A percentile compares a stretch with the other conserved stretches of the same genome.
Evolutionary conservation across 1,284 basidiomycete species (phyloP).

Genomic region (Coniophora puteana): DNA sequence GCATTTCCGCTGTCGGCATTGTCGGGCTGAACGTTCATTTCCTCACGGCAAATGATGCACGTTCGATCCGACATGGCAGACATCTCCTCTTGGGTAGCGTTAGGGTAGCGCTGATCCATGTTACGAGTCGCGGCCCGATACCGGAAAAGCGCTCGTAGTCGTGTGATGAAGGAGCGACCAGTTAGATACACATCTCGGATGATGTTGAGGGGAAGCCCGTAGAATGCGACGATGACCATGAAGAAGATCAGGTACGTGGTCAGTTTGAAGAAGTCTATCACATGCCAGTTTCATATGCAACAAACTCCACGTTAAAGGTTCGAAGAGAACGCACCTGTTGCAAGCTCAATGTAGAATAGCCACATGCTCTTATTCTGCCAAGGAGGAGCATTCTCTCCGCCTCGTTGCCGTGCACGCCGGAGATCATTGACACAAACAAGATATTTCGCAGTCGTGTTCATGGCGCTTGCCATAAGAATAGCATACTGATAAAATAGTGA

Average conservation of each 20-base stretch:
- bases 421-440: constrained; percentile 82
- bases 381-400: constrained; percentile 83
- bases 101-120: constrained; percentile 96
- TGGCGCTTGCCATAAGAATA: constrained; percentile 80
- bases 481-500: constrained; percentile 61
- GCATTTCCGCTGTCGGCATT: constrained; percentile 26
- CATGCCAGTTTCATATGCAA: too few species aligned
- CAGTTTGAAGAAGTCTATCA: constrained; percentile 87
- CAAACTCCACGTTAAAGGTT: too few species aligned
- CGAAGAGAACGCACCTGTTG: constrained; percentile 62
- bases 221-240: constrained; percentile 87
- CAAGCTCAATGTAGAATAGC: constrained; percentile 91
- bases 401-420: constrained; percentile 68
- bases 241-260: constrained; percentile 93
- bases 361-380: constrained; percentile 99
- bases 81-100: constrained; percentile 89
- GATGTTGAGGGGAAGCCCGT: constrained; percentile 96
- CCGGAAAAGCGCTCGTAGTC: constrained; percentile 83
- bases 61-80: constrained; percentile 80
- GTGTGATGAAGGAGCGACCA: constrained; percentile 84
- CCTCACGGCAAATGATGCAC: constrained; percentile 99
- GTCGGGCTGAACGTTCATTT: constrained; percentile 65
- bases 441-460: constrained; percentile 84
- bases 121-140: constrained; percentile 94
- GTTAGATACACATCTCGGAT: constrained; percentile 97